phyloP scores from a whole-genome alignment of 2,329 filamentous ascomycete species.

The Elsinoe australis region DNA sequence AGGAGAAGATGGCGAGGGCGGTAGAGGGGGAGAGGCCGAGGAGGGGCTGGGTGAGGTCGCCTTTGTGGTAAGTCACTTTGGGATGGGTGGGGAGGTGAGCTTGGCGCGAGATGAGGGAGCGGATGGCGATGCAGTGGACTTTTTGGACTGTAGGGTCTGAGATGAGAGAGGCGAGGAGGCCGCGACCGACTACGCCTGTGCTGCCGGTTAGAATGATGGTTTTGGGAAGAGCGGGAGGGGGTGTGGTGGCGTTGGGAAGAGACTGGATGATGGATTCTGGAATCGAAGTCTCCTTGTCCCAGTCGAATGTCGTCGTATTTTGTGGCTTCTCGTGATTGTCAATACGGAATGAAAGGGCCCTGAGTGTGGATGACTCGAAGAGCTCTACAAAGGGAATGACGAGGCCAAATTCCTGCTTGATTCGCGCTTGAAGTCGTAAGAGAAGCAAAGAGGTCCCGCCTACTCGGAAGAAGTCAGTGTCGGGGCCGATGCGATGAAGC shows the following conservation, averaged over 20 bases:
- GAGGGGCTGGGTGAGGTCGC: slow-evolving; percentile 31
- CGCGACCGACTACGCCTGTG: slow-evolving; percentile 36
- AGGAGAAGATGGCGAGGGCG: slow-evolving; percentile 25
- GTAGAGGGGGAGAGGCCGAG: slow-evolving; percentile 36
- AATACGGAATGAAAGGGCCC: slow-evolving; percentile 34
- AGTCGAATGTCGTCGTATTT: slow-evolving; percentile 30
- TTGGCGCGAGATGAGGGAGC: slow-evolving; percentile 18
- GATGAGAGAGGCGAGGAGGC: slow-evolving; percentile 35
- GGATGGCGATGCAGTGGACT: slow-evolving; percentile 42
- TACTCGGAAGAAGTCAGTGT: slow-evolving; percentile 37
- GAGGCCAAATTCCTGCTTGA: slow-evolving; percentile 31
- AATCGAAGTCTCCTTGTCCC: slow-evolving; percentile 34
- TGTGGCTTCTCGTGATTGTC: slow-evolving; percentile 16
- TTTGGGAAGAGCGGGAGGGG: not conserved
- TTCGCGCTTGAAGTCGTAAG: slow-evolving; percentile 33
- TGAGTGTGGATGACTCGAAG: slow-evolving; percentile 34
- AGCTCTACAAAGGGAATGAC: slow-evolving; percentile 33
- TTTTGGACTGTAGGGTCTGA: slow-evolving; percentile 27
- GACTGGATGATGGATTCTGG: slow-evolving; percentile 11
- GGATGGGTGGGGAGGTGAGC: slow-evolving; percentile 6
- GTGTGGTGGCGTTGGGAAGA: not conserved
- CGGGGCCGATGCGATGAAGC: slow-evolving; percentile 13
- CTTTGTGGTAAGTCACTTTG: slow-evolving; percentile 25
- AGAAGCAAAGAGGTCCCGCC: slow-evolving; percentile 40
- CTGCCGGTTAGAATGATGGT: slow-evolving; percentile 35